A percentile compares a stretch with the other conserved stretches of the same genome.
Conservation (phyloP, 1,139 yeast genomes). For the Dujonia santamariae region DNA sequence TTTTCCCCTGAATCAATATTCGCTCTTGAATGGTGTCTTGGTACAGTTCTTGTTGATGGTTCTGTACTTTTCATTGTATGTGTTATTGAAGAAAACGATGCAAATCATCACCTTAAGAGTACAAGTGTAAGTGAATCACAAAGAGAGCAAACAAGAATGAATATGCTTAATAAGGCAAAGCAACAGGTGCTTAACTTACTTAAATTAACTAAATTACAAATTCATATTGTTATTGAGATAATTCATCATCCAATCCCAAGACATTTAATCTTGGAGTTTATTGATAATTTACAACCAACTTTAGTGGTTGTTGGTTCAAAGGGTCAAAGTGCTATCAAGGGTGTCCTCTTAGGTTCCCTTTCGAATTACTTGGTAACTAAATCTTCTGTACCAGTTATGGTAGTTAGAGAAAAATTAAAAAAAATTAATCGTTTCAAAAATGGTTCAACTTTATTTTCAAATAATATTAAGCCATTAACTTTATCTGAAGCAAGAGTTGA, state of each 20-base stretch:
- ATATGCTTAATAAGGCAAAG: conserved; percentile 61
- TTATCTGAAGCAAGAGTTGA: conserved; percentile 50
- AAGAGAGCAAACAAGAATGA: conserved; percentile 49
- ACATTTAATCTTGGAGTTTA: conserved; percentile 77
- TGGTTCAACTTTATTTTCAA: conserved; percentile 45
- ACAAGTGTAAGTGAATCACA: conserved; percentile 39
- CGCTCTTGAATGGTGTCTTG: conserved; percentile 88
- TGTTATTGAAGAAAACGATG: conserved; percentile 68
- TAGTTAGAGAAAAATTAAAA: conserved; percentile 78
- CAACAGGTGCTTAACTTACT: conserved; percentile 57
- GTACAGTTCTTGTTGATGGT: conserved; percentile 81
- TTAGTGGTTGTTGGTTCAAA: conserved; percentile 81
- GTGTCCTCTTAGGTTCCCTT: conserved; percentile 72
- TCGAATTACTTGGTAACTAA: conserved; percentile 75
- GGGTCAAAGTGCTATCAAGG: conserved; percentile 73
- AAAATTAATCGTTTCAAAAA: conserved; percentile 62
- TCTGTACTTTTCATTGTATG: conserved; percentile 78
- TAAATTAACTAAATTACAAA: conserved; percentile 69
- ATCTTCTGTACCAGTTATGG: conserved; percentile 86
- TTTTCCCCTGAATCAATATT: conserved; percentile 81
- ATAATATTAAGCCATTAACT: conserved; percentile 48
- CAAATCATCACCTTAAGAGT: conserved; percentile 43
- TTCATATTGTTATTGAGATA: conserved; percentile 72
- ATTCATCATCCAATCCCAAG: conserved; percentile 86
- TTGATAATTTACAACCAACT: conserved; percentile 79